Conservation (phyloP, 805 yeast genomes). For the Tetrapisispora arboricola region DNA sequence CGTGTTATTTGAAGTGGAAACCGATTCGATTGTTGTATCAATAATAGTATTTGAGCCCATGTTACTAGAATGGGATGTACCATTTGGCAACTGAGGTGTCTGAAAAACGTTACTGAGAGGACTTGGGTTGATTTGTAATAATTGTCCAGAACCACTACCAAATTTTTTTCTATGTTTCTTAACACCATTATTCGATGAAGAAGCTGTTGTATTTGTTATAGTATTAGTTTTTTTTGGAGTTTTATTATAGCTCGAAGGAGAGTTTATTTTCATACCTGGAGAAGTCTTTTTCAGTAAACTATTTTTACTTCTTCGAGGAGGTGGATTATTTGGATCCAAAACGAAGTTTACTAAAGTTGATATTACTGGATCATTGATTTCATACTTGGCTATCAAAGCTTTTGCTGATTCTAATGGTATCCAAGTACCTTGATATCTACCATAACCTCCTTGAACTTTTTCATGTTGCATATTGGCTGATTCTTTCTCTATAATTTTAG, state of each 20-base stretch:
- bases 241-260: constrained; percentile 28
- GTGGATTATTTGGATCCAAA: constrained; percentile 38
- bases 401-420: constrained; percentile 60
- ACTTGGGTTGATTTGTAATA: constrained; percentile 21
- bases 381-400: constrained; percentile 42
- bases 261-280: constrained; percentile 24
- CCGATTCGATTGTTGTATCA: constrained; percentile 1
- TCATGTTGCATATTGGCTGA: constrained; percentile 63
- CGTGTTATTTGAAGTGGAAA: not conserved
- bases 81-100: constrained; percentile 23
- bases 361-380: constrained; percentile 40
- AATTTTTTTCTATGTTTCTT: constrained; percentile 2
- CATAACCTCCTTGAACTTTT: constrained; percentile 79
- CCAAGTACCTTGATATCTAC: constrained; percentile 83
- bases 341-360: constrained; percentile 44
- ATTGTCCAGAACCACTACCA: constrained; percentile 2
- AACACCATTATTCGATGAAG: constrained; percentile 4
- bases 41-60: constrained; percentile 9
- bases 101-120: constrained; percentile 27
- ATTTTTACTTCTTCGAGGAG: constrained; percentile 33
- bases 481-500: constrained; percentile 65
- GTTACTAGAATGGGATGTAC: constrained; percentile 2
- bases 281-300: constrained; percentile 24
- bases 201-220: constrained; percentile 1
- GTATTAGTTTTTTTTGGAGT: constrained; percentile 22